Base-by-base conservation (phyloP, 805 yeast genomes). In the Barnettozyma siamensis region DNA sequence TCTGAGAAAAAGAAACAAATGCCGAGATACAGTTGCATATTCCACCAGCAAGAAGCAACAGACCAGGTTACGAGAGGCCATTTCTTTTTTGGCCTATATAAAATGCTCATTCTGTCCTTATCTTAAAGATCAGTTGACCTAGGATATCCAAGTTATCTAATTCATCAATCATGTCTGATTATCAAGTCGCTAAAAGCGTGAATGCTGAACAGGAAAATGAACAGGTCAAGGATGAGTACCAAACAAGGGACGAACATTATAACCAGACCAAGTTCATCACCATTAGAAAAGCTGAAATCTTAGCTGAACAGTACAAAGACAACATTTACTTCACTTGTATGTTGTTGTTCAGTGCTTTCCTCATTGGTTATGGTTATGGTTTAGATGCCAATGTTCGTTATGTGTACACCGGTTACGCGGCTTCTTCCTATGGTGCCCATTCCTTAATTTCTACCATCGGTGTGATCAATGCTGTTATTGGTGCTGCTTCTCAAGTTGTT, bases 401-500 rank as follows among this genome's bases (percentile, higher is more conserved):
- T 37, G 64, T 68, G 15, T 76, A 69, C 55, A 80, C 77, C 49
- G 55, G 72, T 4, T 69, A 68, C 46, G 88, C 86, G 13, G 71
- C 84, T 8, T 58, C 67, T 36, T 69, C 79, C 12, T 81, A 75
- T 60, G 43, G 67, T 21, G 50, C 58, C 12, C 84, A 80, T 54
- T 73, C 86, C 7, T 63, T 77, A 42, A 58, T 72, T 33, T 69
- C 87, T 6, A 75, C 87, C 3, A 71, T 82, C 43, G 69, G 73
- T 45, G 81, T 78, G 23, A 69, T 80, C 45, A 68, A 70, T 41
- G 64, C 74, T 24, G 83, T 81, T 31, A 70, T 78, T 38, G 83
- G 76, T 35, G 84, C 85, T 20, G 86, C 82, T 15, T 70, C 83
- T 4, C 83, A 78, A 54, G 78, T 83, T 4, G 67, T 75, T 5